Base-by-base conservation (phyloP, 2,329 filamentous ascomycete genomes). In the Claviceps sp. region DNA sequence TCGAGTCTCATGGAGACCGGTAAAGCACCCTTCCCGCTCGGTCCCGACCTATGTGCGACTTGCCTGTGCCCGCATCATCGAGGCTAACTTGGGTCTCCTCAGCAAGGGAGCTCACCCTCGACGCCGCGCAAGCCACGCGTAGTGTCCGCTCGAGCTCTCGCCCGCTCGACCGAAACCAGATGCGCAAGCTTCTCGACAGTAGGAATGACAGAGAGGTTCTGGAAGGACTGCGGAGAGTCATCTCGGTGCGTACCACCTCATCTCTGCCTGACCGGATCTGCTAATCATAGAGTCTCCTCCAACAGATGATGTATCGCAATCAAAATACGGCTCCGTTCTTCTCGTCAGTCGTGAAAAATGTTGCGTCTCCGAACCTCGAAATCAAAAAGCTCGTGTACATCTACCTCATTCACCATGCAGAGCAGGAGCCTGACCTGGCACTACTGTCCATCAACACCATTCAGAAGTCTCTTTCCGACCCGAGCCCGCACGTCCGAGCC, bases 361-460 rank as follows among this genome's bases (percentile, higher is more conserved):
- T 96, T 54, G 91, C 91, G 30, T 95, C 88, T 40, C 86, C 90
- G 14, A 95, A 89, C 62, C 78, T 96, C 61, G 89, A 95, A 63
- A 90, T 97, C 68, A 94, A 96, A 71, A 97, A 97, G 69, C 82
- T 98, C 52, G 93, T 98, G 56, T 98, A 98, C 74, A 95, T 96
- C 65, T 98, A 96, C 70, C 82, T 98, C 56, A 85, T 97, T 55
- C 88, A 94, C 65, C 90, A 98, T 76, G 93, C 93, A 66, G 93
- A 97, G 67, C 82, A 89, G 57, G 93, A 97, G 63, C 93, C 91
- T 53, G 93, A 98, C 69, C 86, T 96, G 46, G 90, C 93, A 20
- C 78, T 98, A 40, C 78, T 98, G 45, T 95, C 90, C 54, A 96
- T 98, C 77, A 98, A 98, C 70, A 95, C 93, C 6, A 97, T 98